Percentiles rank a stretch among this genome's conserved stretches.
Evolutionary conservation across 1,139 yeast species (phyloP).

Genomic region (Nakaseomyces glabratus): DNA sequence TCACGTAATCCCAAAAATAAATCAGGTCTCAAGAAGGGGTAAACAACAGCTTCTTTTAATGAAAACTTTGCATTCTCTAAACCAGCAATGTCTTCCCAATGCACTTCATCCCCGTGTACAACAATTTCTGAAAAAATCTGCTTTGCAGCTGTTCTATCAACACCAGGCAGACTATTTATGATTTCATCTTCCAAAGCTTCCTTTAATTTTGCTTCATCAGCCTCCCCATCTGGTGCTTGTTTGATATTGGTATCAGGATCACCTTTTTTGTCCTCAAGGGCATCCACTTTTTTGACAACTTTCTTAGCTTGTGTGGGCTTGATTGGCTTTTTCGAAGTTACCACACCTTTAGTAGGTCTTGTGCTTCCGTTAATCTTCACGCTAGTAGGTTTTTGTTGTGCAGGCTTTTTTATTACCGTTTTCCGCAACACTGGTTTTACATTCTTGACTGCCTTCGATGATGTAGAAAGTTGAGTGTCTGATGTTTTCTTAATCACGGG

Average conservation of each 20-base stretch:
- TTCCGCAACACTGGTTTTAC: no score
- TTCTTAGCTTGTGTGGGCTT: neutral
- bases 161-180: conserved; percentile 34
- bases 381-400: no score
- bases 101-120: conserved; percentile 89
- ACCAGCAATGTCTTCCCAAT: conserved; percentile 97
- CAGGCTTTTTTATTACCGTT: no score
- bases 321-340: neutral
- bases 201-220: conserved; percentile 10
- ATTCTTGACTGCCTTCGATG: no score
- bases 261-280: conserved; percentile 5
- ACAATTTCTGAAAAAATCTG: conserved; percentile 88
- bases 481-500: no score
- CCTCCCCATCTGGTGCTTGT: conserved; percentile 22
- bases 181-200: conserved; percentile 34
- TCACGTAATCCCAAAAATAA: conserved; percentile 84
- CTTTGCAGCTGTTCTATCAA: conserved; percentile 62
- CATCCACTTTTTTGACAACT: conserved; percentile 5
- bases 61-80: conserved; percentile 82
- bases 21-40: conserved; percentile 92
- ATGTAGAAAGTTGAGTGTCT: no score
- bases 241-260: conserved; percentile 24
- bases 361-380: no score
- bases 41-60: conserved; percentile 90
- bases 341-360: neutral